Evolutionary conservation across 108 stramenopile species (phyloP).

Genomic region (Cyclotella atomus): DNA sequence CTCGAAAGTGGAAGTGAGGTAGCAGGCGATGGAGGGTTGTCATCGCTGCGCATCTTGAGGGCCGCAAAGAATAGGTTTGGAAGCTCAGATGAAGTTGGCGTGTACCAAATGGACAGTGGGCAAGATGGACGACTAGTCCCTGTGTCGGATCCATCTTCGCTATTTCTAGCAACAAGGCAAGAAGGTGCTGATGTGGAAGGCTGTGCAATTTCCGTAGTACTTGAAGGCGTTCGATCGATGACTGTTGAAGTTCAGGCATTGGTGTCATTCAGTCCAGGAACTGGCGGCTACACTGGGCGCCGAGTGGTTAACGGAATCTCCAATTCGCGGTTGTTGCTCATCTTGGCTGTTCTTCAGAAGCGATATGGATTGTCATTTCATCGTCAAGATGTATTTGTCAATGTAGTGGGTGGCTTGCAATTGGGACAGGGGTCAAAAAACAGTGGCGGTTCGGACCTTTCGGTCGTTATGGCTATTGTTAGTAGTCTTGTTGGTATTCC

Average conservation of each 20-base stretch:
- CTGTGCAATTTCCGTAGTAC: conserved; percentile 81
- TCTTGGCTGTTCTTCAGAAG: conserved; percentile 93
- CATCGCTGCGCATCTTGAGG: conserved; percentile 73
- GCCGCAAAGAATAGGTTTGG: conserved; percentile 94
- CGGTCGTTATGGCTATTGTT: conserved; percentile 81
- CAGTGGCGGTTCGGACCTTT: conserved; percentile 76
- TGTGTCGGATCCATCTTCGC: conserved; percentile 80
- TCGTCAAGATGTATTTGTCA: conserved; percentile 85
- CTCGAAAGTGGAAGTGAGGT: conserved; percentile 75
- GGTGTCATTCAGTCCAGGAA: conserved; percentile 45
- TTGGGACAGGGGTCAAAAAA: conserved; percentile 52
- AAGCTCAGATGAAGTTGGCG: conserved; percentile 83
- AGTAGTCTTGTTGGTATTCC: conserved; percentile 80
- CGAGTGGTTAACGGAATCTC: conserved; percentile 84
- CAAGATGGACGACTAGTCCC: conserved; percentile 72
- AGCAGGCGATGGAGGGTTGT: conserved; percentile 28
- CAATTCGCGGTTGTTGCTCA: conserved; percentile 72
- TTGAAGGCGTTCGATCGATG: conserved; percentile 93
- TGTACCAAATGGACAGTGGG: conserved; percentile 80
- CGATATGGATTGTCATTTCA: conserved; percentile 77
- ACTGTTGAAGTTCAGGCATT: conserved; percentile 76
- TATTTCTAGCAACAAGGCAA: conserved; percentile 71
- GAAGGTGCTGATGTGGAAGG: conserved; percentile 78
- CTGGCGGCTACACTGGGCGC: conserved; percentile 50
- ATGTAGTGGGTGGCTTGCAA: conserved; percentile 87